These are phyloP conservation scores for Saccharomycopsis vini DNA, from an alignment of 805 yeast species.

Conservation along the genomic window DNA sequence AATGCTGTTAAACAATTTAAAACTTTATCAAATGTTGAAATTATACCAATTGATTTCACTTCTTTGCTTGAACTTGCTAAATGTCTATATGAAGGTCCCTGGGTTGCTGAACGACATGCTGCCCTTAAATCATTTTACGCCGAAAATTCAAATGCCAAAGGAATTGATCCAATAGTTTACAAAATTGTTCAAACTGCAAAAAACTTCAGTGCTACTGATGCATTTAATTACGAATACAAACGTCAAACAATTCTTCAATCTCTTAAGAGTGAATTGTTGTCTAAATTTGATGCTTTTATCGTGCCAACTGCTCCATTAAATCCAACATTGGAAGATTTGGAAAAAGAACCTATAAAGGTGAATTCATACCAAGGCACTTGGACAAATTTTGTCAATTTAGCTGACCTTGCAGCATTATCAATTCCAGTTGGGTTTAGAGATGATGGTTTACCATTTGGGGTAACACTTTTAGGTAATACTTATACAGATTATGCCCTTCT, in stretches of 20 bases:
- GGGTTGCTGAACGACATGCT: conserved; percentile 94
- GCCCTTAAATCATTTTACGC: conserved; percentile 69
- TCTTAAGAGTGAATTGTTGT: conserved; percentile 41
- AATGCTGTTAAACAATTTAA: conserved; percentile 49
- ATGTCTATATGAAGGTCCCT: conserved; percentile 93
- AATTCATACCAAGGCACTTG: conserved; percentile 96
- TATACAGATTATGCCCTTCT: conserved; percentile 85
- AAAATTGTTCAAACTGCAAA: conserved; percentile 73
- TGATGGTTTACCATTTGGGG: conserved; percentile 87
- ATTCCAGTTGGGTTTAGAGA: conserved; percentile 75
- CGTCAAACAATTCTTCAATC: conserved; percentile 71
- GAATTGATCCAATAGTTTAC: conserved; percentile 78
- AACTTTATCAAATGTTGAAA: conserved; percentile 38
- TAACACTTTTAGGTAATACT: conserved; percentile 72
- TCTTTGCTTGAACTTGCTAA: conserved; percentile 75
- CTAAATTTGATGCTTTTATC: conserved; percentile 61
- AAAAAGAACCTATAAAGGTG: conserved; percentile 66
- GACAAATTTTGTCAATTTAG: conserved; percentile 92
- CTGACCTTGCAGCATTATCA: conserved; percentile 86
- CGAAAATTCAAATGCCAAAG: conserved; percentile 56
- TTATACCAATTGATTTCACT: conserved; percentile 60
- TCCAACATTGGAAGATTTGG: conserved; percentile 70
- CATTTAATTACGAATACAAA: conserved; percentile 78
- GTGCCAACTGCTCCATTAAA: conserved; percentile 94
- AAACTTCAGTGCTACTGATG: conserved; percentile 69